Conservation (phyloP, 768 basidiomycete genomes). For the Termitomyces eurrhizus region DNA sequence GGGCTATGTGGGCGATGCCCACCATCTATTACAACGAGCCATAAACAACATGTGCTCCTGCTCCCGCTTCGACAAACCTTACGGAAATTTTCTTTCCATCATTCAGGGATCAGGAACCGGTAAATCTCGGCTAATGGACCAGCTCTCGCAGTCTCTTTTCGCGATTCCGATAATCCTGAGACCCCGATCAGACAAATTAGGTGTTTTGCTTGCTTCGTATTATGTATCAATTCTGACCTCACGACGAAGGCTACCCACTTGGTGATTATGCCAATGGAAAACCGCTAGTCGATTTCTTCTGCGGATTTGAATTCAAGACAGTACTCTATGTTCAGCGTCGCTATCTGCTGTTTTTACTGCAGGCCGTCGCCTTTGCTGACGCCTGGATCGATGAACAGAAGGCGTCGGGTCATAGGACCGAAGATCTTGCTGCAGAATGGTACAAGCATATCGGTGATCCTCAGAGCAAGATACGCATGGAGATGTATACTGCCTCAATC, state of each 20-base stretch:
- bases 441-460: background rate
- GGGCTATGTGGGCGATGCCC: background rate
- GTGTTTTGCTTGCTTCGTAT: background rate
- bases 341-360: background rate
- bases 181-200: background rate
- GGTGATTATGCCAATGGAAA: background rate
- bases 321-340: background rate
- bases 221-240: background rate
- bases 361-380: background rate
- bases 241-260: background rate
- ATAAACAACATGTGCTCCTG: background rate
- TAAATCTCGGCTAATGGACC: conserved; percentile 9
- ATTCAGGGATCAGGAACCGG: conserved; percentile 7
- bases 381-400: background rate
- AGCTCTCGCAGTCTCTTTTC: conserved; percentile 1
- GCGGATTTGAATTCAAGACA: background rate
- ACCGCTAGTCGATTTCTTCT: background rate
- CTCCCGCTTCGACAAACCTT: background rate
- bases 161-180: background rate
- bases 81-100: background rate
- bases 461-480: background rate
- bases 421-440: background rate
- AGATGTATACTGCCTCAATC: background rate
- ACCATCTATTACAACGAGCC: background rate
- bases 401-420: too few species aligned